These are phyloP conservation scores for Odonthalia washingtoniensis DNA, from an alignment of 31 red algal species.

Conservation along the genomic window DNA sequence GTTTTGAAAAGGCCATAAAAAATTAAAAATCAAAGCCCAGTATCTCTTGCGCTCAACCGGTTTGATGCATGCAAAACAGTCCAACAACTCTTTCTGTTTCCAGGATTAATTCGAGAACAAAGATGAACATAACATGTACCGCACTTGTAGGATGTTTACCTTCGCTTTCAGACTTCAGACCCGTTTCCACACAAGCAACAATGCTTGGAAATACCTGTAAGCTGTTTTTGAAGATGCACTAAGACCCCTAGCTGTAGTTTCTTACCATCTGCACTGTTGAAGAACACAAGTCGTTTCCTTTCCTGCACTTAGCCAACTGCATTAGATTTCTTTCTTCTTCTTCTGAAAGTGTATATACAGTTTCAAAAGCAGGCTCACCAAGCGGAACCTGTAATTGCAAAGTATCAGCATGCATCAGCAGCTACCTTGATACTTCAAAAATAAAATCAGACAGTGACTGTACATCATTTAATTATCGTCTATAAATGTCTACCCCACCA, in stretches of 20 bases:
- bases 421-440: constrained; percentile 34
- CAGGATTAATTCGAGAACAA: background rate
- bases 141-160: too few relatives aligned
- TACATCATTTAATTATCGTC: constrained; percentile 9
- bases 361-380: background rate
- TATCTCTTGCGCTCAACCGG: too few relatives aligned
- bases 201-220: background rate
- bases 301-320: background rate
- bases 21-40: too few relatives aligned
- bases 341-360: too few relatives aligned
- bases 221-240: background rate
- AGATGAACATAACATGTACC: too few relatives aligned
- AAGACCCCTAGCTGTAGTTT: background rate
- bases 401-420: constrained; percentile 35
- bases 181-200: background rate
- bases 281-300: background rate
- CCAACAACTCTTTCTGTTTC: background rate
- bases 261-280: constrained; percentile 8
- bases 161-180: background rate
- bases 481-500: background rate
- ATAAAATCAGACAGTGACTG: constrained; percentile 39
- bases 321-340: background rate
- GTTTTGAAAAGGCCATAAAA: too few relatives aligned
- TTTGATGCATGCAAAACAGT: background rate
- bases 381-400: background rate